A percentile compares a stretch with the other conserved stretches of the same genome.
Evolutionary conservation across 306 rosid species (phyloP).

Genomic region (Pterocarpus macrocarpus): DNA sequence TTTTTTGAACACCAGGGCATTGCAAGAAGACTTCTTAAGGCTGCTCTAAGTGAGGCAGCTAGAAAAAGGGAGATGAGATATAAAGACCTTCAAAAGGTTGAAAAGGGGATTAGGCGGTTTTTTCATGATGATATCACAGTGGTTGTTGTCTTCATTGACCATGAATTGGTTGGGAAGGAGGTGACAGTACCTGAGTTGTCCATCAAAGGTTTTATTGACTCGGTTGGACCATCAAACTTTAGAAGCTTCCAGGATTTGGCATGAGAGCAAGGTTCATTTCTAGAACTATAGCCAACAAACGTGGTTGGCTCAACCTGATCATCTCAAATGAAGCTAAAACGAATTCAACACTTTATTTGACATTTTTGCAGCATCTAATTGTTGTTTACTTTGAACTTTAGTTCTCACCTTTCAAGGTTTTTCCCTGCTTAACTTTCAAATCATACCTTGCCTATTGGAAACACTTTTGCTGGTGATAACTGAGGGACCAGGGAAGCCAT

Average conservation of each 20-base stretch:
- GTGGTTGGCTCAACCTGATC: conserved; percentile 48
- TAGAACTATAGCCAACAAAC: conserved; percentile 50
- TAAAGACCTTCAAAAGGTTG: conserved; percentile 75
- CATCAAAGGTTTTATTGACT: conserved; percentile 72
- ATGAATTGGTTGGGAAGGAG: conserved; percentile 60
- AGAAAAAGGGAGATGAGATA: conserved; percentile 78
- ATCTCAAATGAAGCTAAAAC: conserved; percentile 49
- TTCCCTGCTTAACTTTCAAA: conserved; percentile 41
- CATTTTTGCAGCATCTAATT: conserved; percentile 68
- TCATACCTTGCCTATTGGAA: conserved; percentile 45
- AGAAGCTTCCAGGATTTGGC: conserved; percentile 56
- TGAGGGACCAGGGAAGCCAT: conserved; percentile 34
- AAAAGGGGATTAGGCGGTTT: conserved; percentile 72
- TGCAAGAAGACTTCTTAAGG: conserved; percentile 73
- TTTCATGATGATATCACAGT: conserved; percentile 87
- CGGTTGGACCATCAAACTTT: conserved; percentile 78
- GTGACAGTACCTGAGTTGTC: conserved; percentile 70
- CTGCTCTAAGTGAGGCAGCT: conserved; percentile 76
- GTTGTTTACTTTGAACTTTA: conserved; percentile 54
- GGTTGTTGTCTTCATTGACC: conserved; percentile 80
- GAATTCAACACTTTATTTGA: conserved; percentile 46
- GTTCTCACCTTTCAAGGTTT: conserved; percentile 39
- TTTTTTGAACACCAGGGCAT: conserved; percentile 65
- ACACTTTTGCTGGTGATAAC: conserved; percentile 40
- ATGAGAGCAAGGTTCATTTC: conserved; percentile 50